Evolutionary conservation across 495 filamentous ascomycete species (phyloP).

Genomic region (Stereocaulon alpinum): DNA sequence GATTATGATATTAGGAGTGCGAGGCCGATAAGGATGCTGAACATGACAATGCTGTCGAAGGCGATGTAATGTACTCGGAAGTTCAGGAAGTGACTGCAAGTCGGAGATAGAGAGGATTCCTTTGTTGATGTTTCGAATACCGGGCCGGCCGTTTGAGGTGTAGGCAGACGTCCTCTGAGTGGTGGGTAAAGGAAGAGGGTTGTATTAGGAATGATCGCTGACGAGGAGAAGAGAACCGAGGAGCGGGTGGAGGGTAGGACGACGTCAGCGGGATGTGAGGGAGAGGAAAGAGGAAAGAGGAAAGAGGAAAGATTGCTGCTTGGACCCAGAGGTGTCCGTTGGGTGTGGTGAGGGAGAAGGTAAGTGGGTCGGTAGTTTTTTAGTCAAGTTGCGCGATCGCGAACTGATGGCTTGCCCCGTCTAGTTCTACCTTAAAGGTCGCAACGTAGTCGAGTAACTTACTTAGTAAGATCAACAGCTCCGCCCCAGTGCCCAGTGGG

Average conservation of each 20-base stretch:
- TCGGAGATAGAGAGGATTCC: background rate
- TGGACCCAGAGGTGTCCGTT: background rate
- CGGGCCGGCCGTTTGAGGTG: constrained; percentile 15
- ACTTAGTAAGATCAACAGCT: background rate
- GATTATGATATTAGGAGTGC: constrained; percentile 5
- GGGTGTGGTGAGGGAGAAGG: constrained; percentile 6
- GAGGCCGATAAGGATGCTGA: background rate
- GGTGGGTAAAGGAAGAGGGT: background rate
- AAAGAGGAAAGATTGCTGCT: background rate
- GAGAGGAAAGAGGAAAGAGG: background rate
- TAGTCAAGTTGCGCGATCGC: background rate
- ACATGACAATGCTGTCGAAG: background rate
- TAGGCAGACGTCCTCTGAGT: background rate
- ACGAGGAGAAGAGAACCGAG: constrained; percentile 6
- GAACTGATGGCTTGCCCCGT: background rate
- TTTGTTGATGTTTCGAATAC: constrained; percentile 16
- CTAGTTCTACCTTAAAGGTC: no score
- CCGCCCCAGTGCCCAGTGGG: background rate
- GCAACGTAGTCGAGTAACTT: background rate
- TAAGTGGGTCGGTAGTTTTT: constrained; percentile 8
- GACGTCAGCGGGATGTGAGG: constrained; percentile 1
- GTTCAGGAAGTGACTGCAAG: background rate
- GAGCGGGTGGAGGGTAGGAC: background rate
- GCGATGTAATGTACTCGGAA: background rate
- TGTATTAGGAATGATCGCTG: background rate